Base-by-base conservation (phyloP, 2,329 filamentous ascomycete species). In the Paracoccidioides brasiliensis region DNA sequence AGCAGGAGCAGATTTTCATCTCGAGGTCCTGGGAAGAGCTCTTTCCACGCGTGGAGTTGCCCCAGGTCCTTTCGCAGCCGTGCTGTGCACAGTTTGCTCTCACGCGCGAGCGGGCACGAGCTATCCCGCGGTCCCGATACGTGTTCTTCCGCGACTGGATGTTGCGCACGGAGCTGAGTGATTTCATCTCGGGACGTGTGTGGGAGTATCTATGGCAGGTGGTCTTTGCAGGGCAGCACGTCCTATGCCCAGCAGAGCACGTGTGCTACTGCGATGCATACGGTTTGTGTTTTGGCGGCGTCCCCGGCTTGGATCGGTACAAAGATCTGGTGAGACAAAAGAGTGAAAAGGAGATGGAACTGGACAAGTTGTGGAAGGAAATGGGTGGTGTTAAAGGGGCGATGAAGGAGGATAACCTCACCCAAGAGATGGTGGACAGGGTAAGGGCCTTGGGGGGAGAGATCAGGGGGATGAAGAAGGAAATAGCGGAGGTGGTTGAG, bases 181-280 rank as follows among this genome's bases (percentile, higher is more conserved):
- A 83, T 62, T 75, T 74, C 44, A 70, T 83, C 22, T 78, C 77
- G 10, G 81, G 81, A 2, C 74, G 81, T 2, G 73, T 83, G 14
- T 83, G 80, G 72, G 81, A 84, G 64, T 83, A 84, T 63, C 67
- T 82, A 1, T 84, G 81, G 81, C 80, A 83, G 57, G 80, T 76
- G 57, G 73, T 84, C 12, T 84, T 83, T 64, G 78, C 79, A 0
- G 78, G 76, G 1, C 58, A 74, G 45, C 62, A 67, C 12, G 66
- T 70, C 32, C 62, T 72, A 45, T 78, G 76, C 56, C 72, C 74
- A 3, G 67, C 67, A 35, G 77, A 81, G 67, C 73, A 78, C 55
- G 67, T 77, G 0, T 85, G 82, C 67, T 81, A 82, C 58, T 85
- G 82, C 64, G 81, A 84, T 57, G 80, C 79, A 5, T 85, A 78